Evolutionary conservation across 2,329 filamentous ascomycete genomes (phyloP), one percentile per base, ranked within the genome.

Genomic region (Cercospora sojina): DNA sequence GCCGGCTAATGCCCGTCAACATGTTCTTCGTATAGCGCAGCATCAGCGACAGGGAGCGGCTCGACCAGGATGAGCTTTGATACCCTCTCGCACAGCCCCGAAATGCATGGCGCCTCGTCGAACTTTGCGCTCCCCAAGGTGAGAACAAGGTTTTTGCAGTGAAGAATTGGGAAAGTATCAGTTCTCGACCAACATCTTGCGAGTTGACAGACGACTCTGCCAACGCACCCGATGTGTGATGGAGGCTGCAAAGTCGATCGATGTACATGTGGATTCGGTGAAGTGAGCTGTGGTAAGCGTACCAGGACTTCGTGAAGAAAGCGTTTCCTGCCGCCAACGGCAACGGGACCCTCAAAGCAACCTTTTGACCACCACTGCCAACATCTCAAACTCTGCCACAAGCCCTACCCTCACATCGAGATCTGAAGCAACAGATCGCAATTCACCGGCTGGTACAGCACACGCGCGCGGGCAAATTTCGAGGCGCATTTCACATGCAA

Each of bases 401-500:
- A 57, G 31, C 27, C 53, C n/a, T 57, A 18, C 29, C 16, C 31
- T n/a, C 53, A 7, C 47, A 53, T 53, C 53, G 53, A 57, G 53
- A 31, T 57, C 53, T 31, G 53, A 12, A 57, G 27, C 31, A 57
- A 18, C 18, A 35, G 53, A 57, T 57, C 53, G 53, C n/a, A n/a
- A 18, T 57, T 20, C 29, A 18, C 53, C 27, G 20, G 62, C 62
- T 60, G 62, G 62, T 49, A 35, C 20, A 35, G 25, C 27, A 23
- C 9, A 20, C 32, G 60, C 53, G 29, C 53, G 35, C 53, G 47
- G 47, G 12, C 13, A 51, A 43, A 18, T 18, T 53, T 4, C 25
- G n/a, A n/a, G n/a, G n/a, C n/a, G n/a, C n/a, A n/a, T n/a, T n/a
- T 29, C 31, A 20, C 60, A 62, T 62, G 55, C 23, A 53, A 59